Percentiles rank a stretch among this genome's conserved stretches.
Conservation (phyloP, 2,329 filamentous ascomycete species). For the Aureobasidium subglaciale region DNA sequence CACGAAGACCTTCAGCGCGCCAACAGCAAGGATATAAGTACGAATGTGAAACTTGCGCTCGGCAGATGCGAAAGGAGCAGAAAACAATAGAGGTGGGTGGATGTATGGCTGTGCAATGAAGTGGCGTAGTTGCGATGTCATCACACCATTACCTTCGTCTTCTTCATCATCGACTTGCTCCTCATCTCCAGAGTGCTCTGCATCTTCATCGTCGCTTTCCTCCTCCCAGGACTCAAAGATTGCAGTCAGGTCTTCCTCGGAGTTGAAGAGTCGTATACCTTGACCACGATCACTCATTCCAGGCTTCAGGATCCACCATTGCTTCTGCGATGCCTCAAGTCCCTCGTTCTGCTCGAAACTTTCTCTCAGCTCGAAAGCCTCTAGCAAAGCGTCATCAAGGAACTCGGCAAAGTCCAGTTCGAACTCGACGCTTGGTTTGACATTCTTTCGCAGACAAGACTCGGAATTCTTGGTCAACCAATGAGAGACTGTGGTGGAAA, state of each 20-base stretch:
- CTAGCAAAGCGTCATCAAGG: conserved; percentile 82
- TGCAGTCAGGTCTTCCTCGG: conserved; percentile 69
- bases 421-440: conserved; percentile 75
- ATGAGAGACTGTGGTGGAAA: conserved; percentile 72
- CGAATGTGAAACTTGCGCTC: conserved; percentile 89
- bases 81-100: conserved; percentile 70
- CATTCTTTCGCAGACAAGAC: conserved; percentile 60
- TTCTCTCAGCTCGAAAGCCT: conserved; percentile 73
- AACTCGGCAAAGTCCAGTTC: conserved; percentile 97
- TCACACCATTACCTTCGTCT: conserved; percentile 50
- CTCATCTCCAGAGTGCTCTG: conserved; percentile 28
- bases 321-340: conserved; percentile 37
- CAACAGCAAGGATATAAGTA: conserved; percentile 78
- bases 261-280: conserved; percentile 83
- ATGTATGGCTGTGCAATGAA: conserved; percentile 97
- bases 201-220: conserved; percentile 26
- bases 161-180: conserved; percentile 28
- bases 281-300: conserved; percentile 96
- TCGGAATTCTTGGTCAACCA: conserved; percentile 80
- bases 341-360: conserved; percentile 64
- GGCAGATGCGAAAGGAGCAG: conserved; percentile 38
- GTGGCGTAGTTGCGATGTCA: conserved; percentile 85
- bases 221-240: conserved; percentile 85
- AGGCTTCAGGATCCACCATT: conserved; percentile 88
- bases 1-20: conserved; percentile 73